A percentile compares a stretch with the other conserved stretches of the same genome.
Evolutionary conservation across 2,329 filamentous ascomycete species (phyloP).

Genomic region (Penicillium concentricum): DNA sequence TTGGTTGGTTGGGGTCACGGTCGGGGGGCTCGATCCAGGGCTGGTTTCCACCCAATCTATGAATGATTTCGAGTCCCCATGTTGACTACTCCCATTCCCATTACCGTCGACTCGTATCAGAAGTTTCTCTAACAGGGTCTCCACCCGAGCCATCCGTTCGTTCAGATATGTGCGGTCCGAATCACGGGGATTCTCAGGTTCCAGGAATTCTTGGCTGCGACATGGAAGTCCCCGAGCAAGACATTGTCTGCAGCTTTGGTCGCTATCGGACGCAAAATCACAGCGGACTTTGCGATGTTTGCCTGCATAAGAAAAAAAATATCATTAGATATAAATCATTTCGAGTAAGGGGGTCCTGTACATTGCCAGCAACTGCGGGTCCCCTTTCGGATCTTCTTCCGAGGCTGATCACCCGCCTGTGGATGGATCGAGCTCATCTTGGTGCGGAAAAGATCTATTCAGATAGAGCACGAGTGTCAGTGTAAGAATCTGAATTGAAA

Average conservation of each 20-base stretch:
- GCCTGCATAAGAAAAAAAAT: background rate
- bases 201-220: slow-evolving; percentile 15
- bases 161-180: slow-evolving; percentile 10
- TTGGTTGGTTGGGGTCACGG: slow-evolving; percentile 5
- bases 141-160: slow-evolving; percentile 13
- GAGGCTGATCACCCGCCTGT: slow-evolving; percentile 5
- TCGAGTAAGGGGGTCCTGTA: slow-evolving; percentile 5
- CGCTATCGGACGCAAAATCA: slow-evolving; percentile 8
- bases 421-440: background rate
- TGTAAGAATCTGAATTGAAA: background rate
- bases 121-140: slow-evolving; percentile 10
- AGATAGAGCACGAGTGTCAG: background rate
- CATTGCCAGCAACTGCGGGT: slow-evolving; percentile 20
- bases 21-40: background rate
- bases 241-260: slow-evolving; percentile 14
- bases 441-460: background rate
- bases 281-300: slow-evolving; percentile 20
- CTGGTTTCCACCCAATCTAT: background rate
- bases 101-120: background rate
- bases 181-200: slow-evolving; percentile 13
- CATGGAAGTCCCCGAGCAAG: slow-evolving; percentile 6
- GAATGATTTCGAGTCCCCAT: background rate
- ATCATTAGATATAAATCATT: background rate
- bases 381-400: slow-evolving; percentile 18
- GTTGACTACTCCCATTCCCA: background rate